Percentiles rank a stretch among this genome's conserved stretches.
phyloP scores from a whole-genome alignment of 129 eudicot genomes.

The Saussurea involucrata region DNA sequence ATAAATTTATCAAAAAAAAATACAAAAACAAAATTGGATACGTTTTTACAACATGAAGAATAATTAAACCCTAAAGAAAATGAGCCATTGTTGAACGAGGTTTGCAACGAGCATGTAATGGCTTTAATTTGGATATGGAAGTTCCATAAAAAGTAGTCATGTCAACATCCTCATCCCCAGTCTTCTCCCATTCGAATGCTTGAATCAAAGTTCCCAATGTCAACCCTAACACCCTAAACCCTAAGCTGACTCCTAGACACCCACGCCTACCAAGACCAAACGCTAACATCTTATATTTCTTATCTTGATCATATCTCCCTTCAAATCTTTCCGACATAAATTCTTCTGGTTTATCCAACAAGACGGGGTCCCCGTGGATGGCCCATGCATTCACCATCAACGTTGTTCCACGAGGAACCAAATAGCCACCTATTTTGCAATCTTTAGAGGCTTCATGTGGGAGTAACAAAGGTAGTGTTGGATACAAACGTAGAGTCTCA shows the following conservation, averaged over 20 bases:
- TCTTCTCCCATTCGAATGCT: conserved; percentile 30
- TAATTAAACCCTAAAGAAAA: not conserved
- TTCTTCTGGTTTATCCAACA: conserved; percentile 16
- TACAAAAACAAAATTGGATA: too few species aligned
- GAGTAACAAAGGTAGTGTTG: conserved; percentile 12
- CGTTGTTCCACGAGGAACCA: conserved; percentile 25
- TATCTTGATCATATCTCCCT: conserved; percentile 15
- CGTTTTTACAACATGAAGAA: too few species aligned
- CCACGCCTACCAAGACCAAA: conserved; percentile 23
- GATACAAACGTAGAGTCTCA: conserved; percentile 8
- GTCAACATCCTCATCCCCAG: conserved; percentile 11
- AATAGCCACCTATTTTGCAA: conserved; percentile 12
- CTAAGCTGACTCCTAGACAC: conserved; percentile 20
- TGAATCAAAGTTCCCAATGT: conserved; percentile 25
- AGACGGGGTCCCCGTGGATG: conserved; percentile 13
- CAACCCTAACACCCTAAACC: conserved; percentile 9
- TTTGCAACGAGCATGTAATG: conserved; percentile 34
- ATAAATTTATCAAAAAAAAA: too few species aligned
- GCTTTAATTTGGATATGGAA: conserved; percentile 29
- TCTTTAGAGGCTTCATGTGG: conserved; percentile 22
- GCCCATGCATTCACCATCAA: conserved; percentile 16
- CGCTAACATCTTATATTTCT: conserved; percentile 10
- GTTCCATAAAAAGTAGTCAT: conserved; percentile 14
- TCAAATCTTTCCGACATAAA: conserved; percentile 27
- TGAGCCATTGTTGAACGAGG: conserved; percentile 1